Evolutionary conservation across 2,329 filamentous ascomycete genomes (phyloP).

Genomic region (Chaetomiaceae sp.): DNA sequence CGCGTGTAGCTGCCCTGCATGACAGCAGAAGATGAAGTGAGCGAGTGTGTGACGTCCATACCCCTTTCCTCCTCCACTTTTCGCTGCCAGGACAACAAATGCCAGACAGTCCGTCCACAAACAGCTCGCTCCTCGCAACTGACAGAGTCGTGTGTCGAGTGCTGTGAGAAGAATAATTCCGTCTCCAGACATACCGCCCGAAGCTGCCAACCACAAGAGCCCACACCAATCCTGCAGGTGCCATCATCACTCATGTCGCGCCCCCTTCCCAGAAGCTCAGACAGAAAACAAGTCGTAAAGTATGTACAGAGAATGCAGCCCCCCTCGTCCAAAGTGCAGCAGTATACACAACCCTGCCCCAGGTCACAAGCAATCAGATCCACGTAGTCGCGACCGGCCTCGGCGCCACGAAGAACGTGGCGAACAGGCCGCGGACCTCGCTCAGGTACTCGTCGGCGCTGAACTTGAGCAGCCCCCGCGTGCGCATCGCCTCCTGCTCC

Average conservation of each 20-base stretch:
- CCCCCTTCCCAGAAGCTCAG: background rate
- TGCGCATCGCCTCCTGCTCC: conserved; percentile 60
- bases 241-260: too few species aligned
- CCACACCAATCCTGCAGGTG: too few species aligned
- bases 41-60: conserved; percentile 3
- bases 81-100: background rate
- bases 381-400: conserved; percentile 36
- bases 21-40: conserved; percentile 2
- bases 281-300: conserved; percentile 1
- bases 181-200: too few species aligned
- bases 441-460: conserved; percentile 75
- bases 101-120: too few species aligned
- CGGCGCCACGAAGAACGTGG: conserved; percentile 48
- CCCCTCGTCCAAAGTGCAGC: too few species aligned
- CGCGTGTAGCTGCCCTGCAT: background rate
- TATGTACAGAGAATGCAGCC: conserved; percentile 21
- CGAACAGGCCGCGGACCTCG: conserved; percentile 67
- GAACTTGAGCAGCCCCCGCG: conserved; percentile 66
- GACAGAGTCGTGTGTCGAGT: too few species aligned
- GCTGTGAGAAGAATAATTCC: too few species aligned
- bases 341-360: background rate
- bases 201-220: too few species aligned
- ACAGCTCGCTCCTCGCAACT: too few species aligned
- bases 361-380: conserved; percentile 37
- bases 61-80: background rate